Percentiles rank a stretch among this genome's conserved stretches.
phyloP scores from a whole-genome alignment of 225 moss, liverwort and hornwort species.

The Rhytidiadelphus loreus region DNA sequence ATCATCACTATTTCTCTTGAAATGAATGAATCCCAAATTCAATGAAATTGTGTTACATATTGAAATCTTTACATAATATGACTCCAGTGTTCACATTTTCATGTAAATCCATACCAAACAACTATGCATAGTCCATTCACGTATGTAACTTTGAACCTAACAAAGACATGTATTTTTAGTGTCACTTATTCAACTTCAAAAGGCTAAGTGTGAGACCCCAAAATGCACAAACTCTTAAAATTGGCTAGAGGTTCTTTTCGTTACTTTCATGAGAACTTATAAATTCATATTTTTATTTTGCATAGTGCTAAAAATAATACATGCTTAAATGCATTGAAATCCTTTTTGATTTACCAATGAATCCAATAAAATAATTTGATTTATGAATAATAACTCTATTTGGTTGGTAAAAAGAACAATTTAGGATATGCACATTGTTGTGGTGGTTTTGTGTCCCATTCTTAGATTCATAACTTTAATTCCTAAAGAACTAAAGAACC shows the following conservation, averaged over 20 bases:
- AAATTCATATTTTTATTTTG: not conserved
- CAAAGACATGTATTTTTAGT: not conserved
- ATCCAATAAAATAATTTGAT: not conserved
- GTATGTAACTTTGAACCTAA: not conserved
- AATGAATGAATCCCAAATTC: not conserved
- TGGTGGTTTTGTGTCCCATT: accelerated
- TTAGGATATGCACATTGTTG: accelerated
- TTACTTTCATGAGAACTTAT: not conserved
- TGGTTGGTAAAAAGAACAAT: not conserved
- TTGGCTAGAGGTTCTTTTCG: not conserved
- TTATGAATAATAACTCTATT: not conserved
- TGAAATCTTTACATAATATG: not conserved
- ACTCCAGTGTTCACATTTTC: not conserved
- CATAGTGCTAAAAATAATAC: accelerated
- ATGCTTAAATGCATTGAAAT: not conserved
- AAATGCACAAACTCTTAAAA: not conserved
- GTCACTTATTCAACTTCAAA: not conserved
- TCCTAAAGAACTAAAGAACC: not conserved
- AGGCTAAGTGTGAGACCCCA: not conserved
- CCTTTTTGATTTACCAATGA: not conserved
- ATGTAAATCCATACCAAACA: accelerated
- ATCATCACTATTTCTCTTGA: accelerated
- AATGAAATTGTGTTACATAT: not conserved
- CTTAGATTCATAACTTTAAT: too few species aligned
- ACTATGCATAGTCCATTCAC: not conserved